Evolutionary conservation across 305 asterid genomes (phyloP), one percentile per base, ranked within the genome.

Genomic region (Solanum hybrid): DNA sequence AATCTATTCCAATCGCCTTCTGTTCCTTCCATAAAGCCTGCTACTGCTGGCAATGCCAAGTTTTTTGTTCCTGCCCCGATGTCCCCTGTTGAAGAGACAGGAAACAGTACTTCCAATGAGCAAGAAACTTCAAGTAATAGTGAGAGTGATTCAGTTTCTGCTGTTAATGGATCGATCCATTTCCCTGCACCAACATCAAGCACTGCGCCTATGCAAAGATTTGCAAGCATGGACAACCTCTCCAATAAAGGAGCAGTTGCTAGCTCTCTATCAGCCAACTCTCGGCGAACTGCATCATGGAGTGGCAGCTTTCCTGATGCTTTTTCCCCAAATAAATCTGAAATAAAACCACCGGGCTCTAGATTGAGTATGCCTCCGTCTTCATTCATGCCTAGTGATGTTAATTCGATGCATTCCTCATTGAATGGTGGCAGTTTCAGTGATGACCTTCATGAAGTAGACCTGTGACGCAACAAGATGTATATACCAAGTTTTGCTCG

Each of bases 1-100:
- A 94, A 92, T 92, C 67, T 94, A 39, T 96, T 94, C 93, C 98
- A 94, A 80, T 94, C 99, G 2, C 97, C 98, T 7, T 57, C 96
- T 64, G 91, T 88, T 87, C 92, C 98, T 87, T 90, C 98, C 42
- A 64, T 89, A 13, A 96, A 94, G 93, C 97, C 98, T 79, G 90
- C 96, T 71, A 31, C 75, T 31, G 92, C 91, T 35, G 89, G 91
- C 88, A 95, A 92, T 90, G 95, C 95, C 29, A 95, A 92, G 89
- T 96, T 97, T 94, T 97, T 97, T 90, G 95, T 97, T 76, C 99
- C 99, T 3, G 22, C 95, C 4, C 93, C 95, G 42, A 92, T 93
- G 37, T 79, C 96, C 37, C 46, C 88, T 33, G 87, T 91, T 83
- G 90, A 83, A 69, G 98, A 94, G 84, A 61, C 92, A 39, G 94